These are phyloP conservation scores for Syzygium aromaticum DNA, from an alignment of 345 rosid genomes.

Conservation along the genomic window DNA sequence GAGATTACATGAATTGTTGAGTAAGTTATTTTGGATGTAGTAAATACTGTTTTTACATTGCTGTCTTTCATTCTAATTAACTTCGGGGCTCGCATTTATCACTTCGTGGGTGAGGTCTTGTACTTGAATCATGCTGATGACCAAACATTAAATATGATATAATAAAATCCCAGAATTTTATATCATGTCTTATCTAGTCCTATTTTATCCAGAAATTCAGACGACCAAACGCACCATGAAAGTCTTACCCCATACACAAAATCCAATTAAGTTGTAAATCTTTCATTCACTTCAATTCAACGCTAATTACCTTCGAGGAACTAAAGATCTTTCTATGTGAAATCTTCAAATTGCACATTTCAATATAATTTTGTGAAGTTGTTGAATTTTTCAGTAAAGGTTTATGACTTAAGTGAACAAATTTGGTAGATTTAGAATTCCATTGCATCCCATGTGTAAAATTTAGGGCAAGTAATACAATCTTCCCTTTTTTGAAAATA, in stretches of 20 bases:
- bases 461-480: background rate
- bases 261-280: background rate
- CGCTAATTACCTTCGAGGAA: background rate
- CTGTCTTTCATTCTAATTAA: background rate
- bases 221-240: too few species aligned
- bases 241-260: background rate
- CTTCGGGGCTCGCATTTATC: background rate
- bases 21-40: background rate
- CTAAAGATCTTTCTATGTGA: background rate
- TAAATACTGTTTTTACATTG: background rate
- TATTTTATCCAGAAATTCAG: too few species aligned
- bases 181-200: too few species aligned
- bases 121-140: background rate
- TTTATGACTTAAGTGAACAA: background rate
- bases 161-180: too few species aligned
- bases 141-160: too few species aligned
- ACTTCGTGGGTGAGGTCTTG: background rate
- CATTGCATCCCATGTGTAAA: background rate
- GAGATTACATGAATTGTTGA: background rate
- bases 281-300: background rate
- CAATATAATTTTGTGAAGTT: background rate
- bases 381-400: background rate
- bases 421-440: background rate
- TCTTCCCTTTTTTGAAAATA: background rate
- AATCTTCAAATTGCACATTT: background rate